Base-by-base conservation (phyloP, 1,284 basidiomycete genomes). In the Hypsizygus ulmarius region DNA sequence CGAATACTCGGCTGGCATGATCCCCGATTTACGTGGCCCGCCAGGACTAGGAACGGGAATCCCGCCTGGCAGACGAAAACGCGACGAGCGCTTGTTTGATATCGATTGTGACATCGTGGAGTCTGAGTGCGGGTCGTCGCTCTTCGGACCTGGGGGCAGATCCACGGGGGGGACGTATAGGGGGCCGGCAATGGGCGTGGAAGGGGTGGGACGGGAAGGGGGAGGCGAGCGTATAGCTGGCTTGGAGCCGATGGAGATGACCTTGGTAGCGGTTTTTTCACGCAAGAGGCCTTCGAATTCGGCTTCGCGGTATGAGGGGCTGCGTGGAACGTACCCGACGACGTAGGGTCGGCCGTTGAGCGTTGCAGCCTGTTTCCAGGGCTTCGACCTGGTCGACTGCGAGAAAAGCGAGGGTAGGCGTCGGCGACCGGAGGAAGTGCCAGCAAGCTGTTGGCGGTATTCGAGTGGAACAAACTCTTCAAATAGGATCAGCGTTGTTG, bases 401-500 rank as follows among this genome's bases (percentile, higher is more conserved):
- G 74, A 68, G 52, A 81, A 79, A 37, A 77, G 63, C 35, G 76
- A 75, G 15, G 77, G 78, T 35, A 80, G 56, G 19, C 74, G 73
- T 19, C 74, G 71, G 19, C 76, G 68, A 9, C 56, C 61, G 0
- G 71, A 68, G 0, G 70, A 65, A 1, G 71, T 68, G 39, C 72
- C 65, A 3, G 81, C 78, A 0, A 95, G 77, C 49, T 88, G 84
- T 48, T 87, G 79, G 28, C 90, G 79, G 59, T 94, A 94, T 59
- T 93, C 90, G 40, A 83, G 68, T 0, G 91, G 92, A 3, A 95
- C 88, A 49, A 90, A 89, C 61, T 94, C 92, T 66, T 95, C 91
- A 57, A 90, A 93, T 5, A 95, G 72, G 45, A 93, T 78, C 37
- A 89, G 75, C 0, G 82, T 77, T 0, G 77, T 64, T 0, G 66